phyloP scores from a whole-genome alignment of 192 early-diverging fungal genomes.

The Backusella tarrabulga region DNA sequence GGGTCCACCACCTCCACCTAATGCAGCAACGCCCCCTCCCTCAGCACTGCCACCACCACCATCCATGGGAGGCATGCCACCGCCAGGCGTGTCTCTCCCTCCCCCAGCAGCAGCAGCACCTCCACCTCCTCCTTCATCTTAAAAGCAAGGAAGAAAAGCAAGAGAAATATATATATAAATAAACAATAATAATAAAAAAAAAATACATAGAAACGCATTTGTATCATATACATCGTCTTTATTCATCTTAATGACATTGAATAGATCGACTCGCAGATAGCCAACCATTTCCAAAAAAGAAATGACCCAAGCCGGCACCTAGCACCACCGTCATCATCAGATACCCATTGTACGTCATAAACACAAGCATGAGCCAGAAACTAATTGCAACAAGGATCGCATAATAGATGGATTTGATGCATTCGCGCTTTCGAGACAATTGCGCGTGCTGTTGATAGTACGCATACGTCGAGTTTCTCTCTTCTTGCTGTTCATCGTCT shows the following conservation, averaged over 20 bases:
- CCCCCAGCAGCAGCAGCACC: slow-evolving; percentile 21
- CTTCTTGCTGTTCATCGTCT: background rate
- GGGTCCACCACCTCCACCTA: slow-evolving; percentile 30
- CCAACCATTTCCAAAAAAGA: slow-evolving; percentile 37
- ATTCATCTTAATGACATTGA: slow-evolving; percentile 27
- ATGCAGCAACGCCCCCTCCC: slow-evolving; percentile 20
- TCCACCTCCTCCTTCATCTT: slow-evolving; percentile 25
- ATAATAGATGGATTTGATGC: slow-evolving; percentile 60
- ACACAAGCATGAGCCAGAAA: slow-evolving; percentile 77
- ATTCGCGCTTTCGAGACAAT: slow-evolving; percentile 15
- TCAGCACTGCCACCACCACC: background rate
- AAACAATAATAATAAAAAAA: background rate
- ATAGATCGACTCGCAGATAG: slow-evolving; percentile 22
- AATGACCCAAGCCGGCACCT: slow-evolving; percentile 67
- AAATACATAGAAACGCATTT: background rate
- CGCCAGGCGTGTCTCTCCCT: background rate
- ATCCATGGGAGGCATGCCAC: background rate
- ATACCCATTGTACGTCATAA: slow-evolving; percentile 85
- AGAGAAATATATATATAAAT: background rate
- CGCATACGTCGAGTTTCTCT: background rate
- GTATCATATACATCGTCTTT: background rate
- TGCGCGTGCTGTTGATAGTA: background rate
- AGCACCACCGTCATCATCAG: slow-evolving; percentile 65
- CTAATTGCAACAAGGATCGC: slow-evolving; percentile 64
- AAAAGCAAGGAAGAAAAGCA: background rate